phyloP scores from a whole-genome alignment of 495 filamentous ascomycete species.

The Podospora tetraspora region DNA sequence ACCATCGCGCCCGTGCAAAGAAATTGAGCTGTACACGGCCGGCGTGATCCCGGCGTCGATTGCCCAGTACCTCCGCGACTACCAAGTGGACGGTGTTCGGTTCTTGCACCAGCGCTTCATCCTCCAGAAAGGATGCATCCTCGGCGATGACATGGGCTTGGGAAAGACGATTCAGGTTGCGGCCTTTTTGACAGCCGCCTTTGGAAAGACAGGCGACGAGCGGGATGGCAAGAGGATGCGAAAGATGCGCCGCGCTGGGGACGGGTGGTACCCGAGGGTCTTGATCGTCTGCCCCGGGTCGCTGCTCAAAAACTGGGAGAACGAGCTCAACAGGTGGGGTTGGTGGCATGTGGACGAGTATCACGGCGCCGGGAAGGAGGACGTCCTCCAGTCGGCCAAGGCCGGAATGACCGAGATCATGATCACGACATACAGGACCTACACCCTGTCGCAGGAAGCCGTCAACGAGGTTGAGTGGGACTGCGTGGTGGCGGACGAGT shows the following conservation, averaged over 20 bases:
- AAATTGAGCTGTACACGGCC: constrained; percentile 69
- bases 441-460: constrained; percentile 64
- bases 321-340: constrained; percentile 82
- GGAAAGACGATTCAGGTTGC: constrained; percentile 98
- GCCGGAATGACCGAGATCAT: constrained; percentile 78
- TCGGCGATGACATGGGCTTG: constrained; percentile 95
- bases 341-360: constrained; percentile 89
- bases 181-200: constrained; percentile 86
- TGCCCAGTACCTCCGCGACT: constrained; percentile 87
- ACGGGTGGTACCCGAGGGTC: constrained; percentile 78
- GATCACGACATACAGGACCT: constrained; percentile 90
- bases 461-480: constrained; percentile 92
- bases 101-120: constrained; percentile 90
- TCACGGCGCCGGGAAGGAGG: constrained; percentile 70
- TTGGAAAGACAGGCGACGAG: constrained; percentile 91
- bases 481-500: constrained; percentile 95
- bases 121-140: constrained; percentile 83
- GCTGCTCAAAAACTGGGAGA: constrained; percentile 84
- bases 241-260: constrained; percentile 62
- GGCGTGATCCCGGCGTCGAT: constrained; percentile 87
- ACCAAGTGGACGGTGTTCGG: constrained; percentile 79
- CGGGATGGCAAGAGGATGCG: constrained; percentile 86
- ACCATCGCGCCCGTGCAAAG: constrained; percentile 62
- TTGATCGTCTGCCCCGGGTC: constrained; percentile 86
- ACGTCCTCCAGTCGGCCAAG: constrained; percentile 65